Base-by-base conservation (phyloP, 129 eudicot species). In the Arctium minus region DNA sequence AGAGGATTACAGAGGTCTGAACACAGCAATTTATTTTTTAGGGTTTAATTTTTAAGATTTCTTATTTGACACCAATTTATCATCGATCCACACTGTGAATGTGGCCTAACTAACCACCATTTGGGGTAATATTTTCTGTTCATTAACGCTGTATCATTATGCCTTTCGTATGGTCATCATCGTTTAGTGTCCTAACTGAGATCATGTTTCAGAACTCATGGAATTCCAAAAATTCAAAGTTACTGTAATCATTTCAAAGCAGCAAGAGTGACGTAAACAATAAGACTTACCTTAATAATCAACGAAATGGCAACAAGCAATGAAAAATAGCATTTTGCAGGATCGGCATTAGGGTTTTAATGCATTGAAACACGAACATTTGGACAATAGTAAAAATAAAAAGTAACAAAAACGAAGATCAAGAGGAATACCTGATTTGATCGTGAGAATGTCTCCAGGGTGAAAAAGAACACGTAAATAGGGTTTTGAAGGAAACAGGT, bases 401-500 rank as follows among this genome's bases (percentile, higher is more conserved):
- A 22, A 64, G 70, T 64, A 64, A 22, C 3, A 64, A 37, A 44
- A 13, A 44, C 5, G 67, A 74, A 44, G 22, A 74, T 10, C 22
- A 18, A 64, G 30, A 17, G 10, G 22, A 53, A 74, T 42, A 74
- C 78, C 78, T 74, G 78, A 30, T 38, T 18, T 37, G 60, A 38
- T 15, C 7, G 60, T 37, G 76, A 72, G 77, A 73, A n/a, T 11
- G 62, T 73, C 33, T 73, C 35, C 35, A 40, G 62, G 60, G 62
- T 73, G 60, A 39, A 73, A 72, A 72, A 11, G 56, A 46, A 46
- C 56, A 46, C 56, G 53, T 44, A 73, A 73, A 40, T 40, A 73
- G 77, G 77, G 77, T 73, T 73, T 73, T 73, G 76, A 72, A 37
- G 31, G 27, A 72, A 72, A 72, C 76, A 72, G 76, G 48, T 35